phyloP scores from a whole-genome alignment of 306 rosid species.

The Trifolium subterraneum region DNA sequence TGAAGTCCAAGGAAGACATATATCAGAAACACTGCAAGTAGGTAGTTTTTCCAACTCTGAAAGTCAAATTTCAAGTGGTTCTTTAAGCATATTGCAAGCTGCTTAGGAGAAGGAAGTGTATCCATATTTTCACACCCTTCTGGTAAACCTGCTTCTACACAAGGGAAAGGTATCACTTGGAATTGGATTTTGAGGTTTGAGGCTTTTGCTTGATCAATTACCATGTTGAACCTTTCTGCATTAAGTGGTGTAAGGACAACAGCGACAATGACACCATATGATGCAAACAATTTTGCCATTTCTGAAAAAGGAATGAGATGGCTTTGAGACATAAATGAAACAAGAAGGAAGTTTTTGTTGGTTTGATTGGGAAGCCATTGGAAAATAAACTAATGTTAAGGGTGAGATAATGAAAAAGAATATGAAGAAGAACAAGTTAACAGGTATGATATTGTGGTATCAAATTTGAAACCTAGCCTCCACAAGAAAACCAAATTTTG shows the following conservation, averaged over 20 bases:
- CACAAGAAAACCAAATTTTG: no score
- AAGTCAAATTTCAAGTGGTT: constrained; percentile 60
- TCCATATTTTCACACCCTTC: constrained; percentile 68
- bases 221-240: constrained; percentile 51
- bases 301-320: constrained; percentile 80
- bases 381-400: neutral
- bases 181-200: constrained; percentile 48
- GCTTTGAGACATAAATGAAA: constrained; percentile 84
- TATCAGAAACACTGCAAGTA: constrained; percentile 62
- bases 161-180: constrained; percentile 59
- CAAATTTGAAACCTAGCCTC: neutral
- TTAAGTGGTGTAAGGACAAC: constrained; percentile 69
- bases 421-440: neutral
- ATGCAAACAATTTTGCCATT: constrained; percentile 60
- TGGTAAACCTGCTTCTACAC: constrained; percentile 64
- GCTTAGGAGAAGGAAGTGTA: constrained; percentile 52
- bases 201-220: constrained; percentile 46
- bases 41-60: constrained; percentile 42
- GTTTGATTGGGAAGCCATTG: constrained; percentile 45
- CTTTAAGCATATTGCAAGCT: constrained; percentile 42
- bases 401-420: neutral
- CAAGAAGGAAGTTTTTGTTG: constrained; percentile 63
- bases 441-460: neutral
- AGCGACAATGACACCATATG: constrained; percentile 54
- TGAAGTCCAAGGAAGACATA: constrained; percentile 59